Evolutionary conservation across 2,329 filamentous ascomycete genomes (phyloP), one percentile per base, ranked within the genome.

Genomic region (Penicillium digitatum): DNA sequence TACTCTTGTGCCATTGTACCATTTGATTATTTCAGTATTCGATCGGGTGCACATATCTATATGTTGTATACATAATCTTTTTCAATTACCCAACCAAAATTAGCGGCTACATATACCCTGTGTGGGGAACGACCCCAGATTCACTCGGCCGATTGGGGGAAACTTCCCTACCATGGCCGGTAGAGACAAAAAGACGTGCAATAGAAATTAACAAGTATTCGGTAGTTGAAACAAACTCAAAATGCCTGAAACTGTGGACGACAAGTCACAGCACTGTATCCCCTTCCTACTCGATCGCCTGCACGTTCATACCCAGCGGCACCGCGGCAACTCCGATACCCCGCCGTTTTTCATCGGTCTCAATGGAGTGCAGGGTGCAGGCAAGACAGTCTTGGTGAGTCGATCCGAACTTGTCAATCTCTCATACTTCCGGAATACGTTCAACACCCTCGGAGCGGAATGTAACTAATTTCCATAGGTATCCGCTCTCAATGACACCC

Each of bases 301-400:
- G 54, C 69, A 78, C 55, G 60, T 71, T 34, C 82, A 87, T 69
- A 76, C 75, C 57, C 66, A 70, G 18, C 75, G 73, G 58, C 69
- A 74, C 60, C 65, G 64, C 37, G 68, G 76, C 48, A 59, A 62
- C 22, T 52, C 54, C 29, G 32, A 9, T 51, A 63, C 68, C 62
- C 81, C 81, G 20, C 90, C 91, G 27, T 89, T 96, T 72, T 84
- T 96, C 70, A 81, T 96, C 59, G 93, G 91, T 44, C 82, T 97
- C 66, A 95, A 95, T 66, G 93, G 92, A 57, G 85, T 96, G 27
- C 93, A 96, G 75, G 93, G 93, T 57, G 87, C 89, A 35, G 93
- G 93, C 63, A 96, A 97, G 78, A 95, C 92, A 3, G 95, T 92
- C 12, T 82, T 96, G 66, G 91, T 84, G 70, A 69, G 78, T 61